phyloP scores from a whole-genome alignment of 495 filamentous ascomycete species.

The Neurospora sp. region DNA sequence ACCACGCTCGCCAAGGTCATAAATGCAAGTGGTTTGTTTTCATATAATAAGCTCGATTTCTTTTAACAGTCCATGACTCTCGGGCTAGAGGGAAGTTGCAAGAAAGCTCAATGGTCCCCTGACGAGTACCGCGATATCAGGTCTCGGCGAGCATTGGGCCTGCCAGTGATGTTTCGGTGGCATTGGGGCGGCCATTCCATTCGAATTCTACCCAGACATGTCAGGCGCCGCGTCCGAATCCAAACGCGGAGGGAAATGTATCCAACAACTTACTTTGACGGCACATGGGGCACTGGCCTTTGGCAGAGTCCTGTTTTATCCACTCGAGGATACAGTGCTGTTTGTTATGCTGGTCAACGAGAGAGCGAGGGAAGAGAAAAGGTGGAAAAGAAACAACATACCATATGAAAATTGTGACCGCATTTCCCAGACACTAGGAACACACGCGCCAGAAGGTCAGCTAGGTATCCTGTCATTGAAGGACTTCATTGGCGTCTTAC shows the following conservation, averaged over 20 bases:
- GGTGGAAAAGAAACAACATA: slow-evolving; percentile 25
- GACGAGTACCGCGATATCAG: background rate
- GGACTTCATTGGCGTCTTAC: slow-evolving; percentile 43
- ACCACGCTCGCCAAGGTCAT: background rate
- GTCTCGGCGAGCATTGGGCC: background rate
- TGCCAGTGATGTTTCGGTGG: slow-evolving; percentile 8
- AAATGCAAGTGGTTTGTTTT: background rate
- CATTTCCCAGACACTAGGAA: slow-evolving; percentile 81
- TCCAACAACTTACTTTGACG: slow-evolving; percentile 61
- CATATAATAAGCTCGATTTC: background rate
- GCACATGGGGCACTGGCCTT: slow-evolving; percentile 96
- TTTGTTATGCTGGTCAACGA: slow-evolving; percentile 20
- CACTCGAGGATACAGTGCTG: slow-evolving; percentile 94
- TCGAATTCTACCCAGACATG: slow-evolving; percentile 47
- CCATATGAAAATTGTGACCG: slow-evolving; percentile 96
- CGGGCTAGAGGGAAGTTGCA: background rate
- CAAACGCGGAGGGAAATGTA: background rate
- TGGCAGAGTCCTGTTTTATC: slow-evolving; percentile 89
- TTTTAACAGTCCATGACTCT: too few species aligned
- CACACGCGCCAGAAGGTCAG: background rate
- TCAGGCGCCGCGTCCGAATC: background rate
- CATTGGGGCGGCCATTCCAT: slow-evolving; percentile 35
- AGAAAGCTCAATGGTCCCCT: background rate
- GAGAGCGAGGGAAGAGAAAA: background rate
- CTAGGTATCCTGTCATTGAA: background rate